Evolutionary conservation across 768 basidiomycete species (phyloP), one percentile per base, ranked within the genome.

Genomic region (Tylopilus rubrobrunneus): DNA sequence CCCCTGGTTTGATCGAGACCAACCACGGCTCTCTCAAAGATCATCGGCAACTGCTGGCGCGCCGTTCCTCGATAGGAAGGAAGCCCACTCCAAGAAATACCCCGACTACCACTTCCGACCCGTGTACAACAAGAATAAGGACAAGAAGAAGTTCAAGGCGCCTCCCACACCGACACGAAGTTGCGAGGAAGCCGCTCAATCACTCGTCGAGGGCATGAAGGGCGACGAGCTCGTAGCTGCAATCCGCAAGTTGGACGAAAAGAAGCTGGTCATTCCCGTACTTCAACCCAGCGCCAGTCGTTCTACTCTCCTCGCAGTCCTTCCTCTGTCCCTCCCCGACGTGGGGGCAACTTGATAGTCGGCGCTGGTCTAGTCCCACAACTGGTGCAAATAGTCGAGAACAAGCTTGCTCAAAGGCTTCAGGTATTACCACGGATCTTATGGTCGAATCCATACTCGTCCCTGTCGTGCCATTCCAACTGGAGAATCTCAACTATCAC

Each of bases 341-440:
- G 86, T 4, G 92, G 92, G 33, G 92, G 89, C 9, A 91, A 88
- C 62, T 92, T 97, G 92, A 83, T 98, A 42, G 89, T 98, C 51
- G 89, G 92, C 23, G 96, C 97, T 29, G 97, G 97, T 4, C 73
- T 97, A 43, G 81, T 99, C 47, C 91, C 91, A 2, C 73, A 96
- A 14, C 76, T 98, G 27, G 87, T 98, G 49, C 92, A 97, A 64
- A 76, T 96, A 37, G 84, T 96, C 60, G 88, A 93, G 70, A 91
- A 87, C 68, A 81, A 79, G 56, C 74, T 83, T 28, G 78, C 86
- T 2, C 78, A 78, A 45, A 81, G 91, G 36, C 6, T 7, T 19
- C 36, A 74, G 73, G 74, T 12, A 69, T 74, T 42, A 70, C 71
- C 7, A 78, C 78, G 2, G 85, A 85, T 63, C 59, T 82, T 1